Base-by-base conservation (phyloP, 805 yeast genomes). In the Schwanniomyces pseudopolymorphus region DNA sequence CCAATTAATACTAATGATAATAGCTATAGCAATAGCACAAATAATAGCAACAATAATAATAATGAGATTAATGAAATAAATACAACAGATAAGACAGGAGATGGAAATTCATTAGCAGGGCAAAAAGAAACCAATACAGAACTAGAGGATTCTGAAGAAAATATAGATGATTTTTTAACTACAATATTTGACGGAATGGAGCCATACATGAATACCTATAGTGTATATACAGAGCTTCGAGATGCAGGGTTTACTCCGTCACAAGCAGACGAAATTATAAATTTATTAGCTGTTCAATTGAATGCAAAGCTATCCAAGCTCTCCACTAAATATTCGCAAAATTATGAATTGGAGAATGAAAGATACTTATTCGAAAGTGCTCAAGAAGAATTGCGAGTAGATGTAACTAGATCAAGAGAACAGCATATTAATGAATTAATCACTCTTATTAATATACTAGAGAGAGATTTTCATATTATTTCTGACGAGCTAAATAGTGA, bases 291-390 rank as follows among this genome's bases (percentile, higher is more conserved):
- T 55, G 53, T 70, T 55, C 77, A 72, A 52, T 60, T 73, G 52
- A 72, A 73, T 49, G 45, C 63, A n/a, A 72, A 73, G 50, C 59
- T 73, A 39, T 53, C 68, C 21, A 72, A 70, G 60, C 66, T 84
- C 28, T 71, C 75, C 40, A 61, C 67, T 4, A 72, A 70, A 47
- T 80, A 78, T 60, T 67, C 79, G 4, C 82, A 79, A 19, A 66
- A 67, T 22, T 81, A 82, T 50, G 96, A 89, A 54, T 68, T 89
- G 13, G 96, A 91, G 52, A 92, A 91, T 57, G 97, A 92, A 57
- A 78, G 81, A 19, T 94, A 92, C 60, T 67, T 94, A 11, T 91
- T 89, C 63, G 92, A 90, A 60, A 95, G 97, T 26, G 96, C 97
- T 0, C 89, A 89, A 50, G 85, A 91, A 45, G 98, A 92, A 63